Conservation (phyloP, 371 early-diverging fungal species). For the Phascolomyces articulosus region DNA sequence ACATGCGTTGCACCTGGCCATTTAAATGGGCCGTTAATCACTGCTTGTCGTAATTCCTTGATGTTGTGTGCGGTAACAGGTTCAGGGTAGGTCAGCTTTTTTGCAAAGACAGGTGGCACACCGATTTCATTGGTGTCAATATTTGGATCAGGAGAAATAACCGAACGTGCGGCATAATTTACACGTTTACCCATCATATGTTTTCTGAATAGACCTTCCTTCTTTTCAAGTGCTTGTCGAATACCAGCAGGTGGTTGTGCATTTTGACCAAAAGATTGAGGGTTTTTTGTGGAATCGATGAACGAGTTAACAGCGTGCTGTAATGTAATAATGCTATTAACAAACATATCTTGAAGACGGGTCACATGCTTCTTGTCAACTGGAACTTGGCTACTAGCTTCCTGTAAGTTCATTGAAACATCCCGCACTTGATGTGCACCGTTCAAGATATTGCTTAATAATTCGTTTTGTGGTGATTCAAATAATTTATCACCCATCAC, state of each 20-base stretch:
- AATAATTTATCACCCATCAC: conserved; percentile 88
- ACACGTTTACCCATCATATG: conserved; percentile 99
- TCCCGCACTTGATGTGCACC: conserved; percentile 74
- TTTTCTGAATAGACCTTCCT: conserved; percentile 99
- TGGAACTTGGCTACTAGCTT: conserved; percentile 36
- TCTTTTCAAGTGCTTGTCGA: conserved; percentile 98
- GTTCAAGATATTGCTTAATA: conserved; percentile 85
- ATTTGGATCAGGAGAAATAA: conserved; percentile 99
- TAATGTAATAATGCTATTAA: conserved; percentile 82
- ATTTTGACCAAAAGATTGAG: conserved; percentile 54
- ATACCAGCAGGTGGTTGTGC: conserved; percentile 82
- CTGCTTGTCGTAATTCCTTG: conserved; percentile 88
- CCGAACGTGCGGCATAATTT: conserved; percentile 99
- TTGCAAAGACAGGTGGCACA: conserved; percentile 97
- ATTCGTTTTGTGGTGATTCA: conserved; percentile 95
- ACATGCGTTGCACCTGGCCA: conserved; percentile 99
- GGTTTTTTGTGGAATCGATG: conserved; percentile 91
- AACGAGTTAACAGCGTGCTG: conserved; percentile 92
- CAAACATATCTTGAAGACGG: conserved; percentile 54
- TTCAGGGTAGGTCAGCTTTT: conserved; percentile 97
- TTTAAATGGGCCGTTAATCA: conserved; percentile 97
- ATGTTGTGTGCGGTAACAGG: conserved; percentile 97
- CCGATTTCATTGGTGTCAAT: conserved; percentile 99
- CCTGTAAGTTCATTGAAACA: conserved; percentile 49
- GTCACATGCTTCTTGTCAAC: conserved; percentile 38